Evolutionary conservation across 2,329 filamentous ascomycete species (phyloP).

Genomic region (Penicillium aurantiogriseum): DNA sequence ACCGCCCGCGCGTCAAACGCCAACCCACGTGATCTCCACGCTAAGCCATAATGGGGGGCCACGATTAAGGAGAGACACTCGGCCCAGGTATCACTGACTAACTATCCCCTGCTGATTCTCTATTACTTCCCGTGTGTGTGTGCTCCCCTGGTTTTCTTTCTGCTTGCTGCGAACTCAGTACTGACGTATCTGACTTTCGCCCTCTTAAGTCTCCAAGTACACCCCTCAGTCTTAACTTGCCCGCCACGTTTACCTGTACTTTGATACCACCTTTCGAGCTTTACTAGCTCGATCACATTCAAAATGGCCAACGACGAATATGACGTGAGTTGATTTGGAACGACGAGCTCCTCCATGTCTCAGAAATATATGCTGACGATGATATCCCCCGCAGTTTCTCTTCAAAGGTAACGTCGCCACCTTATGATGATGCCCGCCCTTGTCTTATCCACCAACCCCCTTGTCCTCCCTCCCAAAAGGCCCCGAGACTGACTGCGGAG

Average conservation of each 20-base stretch:
- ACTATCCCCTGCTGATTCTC: slow-evolving; percentile 21
- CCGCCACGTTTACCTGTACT: slow-evolving; percentile 11
- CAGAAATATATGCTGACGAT: slow-evolving; percentile 33
- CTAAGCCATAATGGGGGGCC: slow-evolving; percentile 11
- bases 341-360: neutral
- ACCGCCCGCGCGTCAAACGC: slow-evolving; percentile 6
- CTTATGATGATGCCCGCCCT: slow-evolving; percentile 22
- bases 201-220: neutral
- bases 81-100: slow-evolving; percentile 19
- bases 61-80: slow-evolving; percentile 23
- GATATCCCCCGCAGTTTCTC: slow-evolving; percentile 68
- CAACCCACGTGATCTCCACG: slow-evolving; percentile 19
- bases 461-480: neutral
- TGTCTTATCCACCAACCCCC: slow-evolving; percentile 16
- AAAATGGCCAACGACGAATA: slow-evolving; percentile 99
- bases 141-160: neutral
- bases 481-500: slow-evolving; percentile 19
- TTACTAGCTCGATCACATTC: slow-evolving; percentile 25
- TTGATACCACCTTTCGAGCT: slow-evolving; percentile 20
- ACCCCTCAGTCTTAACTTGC: neutral
- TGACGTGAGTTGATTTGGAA: slow-evolving; percentile 69
- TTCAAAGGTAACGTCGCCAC: slow-evolving; percentile 77
- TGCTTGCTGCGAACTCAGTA: neutral
- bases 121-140: slow-evolving; percentile 10
- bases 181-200: slow-evolving; percentile 1